Evolutionary conservation across 805 yeast genomes (phyloP), one percentile per base, ranked within the genome.

Genomic region (Nakazawaea ishiwadae): DNA sequence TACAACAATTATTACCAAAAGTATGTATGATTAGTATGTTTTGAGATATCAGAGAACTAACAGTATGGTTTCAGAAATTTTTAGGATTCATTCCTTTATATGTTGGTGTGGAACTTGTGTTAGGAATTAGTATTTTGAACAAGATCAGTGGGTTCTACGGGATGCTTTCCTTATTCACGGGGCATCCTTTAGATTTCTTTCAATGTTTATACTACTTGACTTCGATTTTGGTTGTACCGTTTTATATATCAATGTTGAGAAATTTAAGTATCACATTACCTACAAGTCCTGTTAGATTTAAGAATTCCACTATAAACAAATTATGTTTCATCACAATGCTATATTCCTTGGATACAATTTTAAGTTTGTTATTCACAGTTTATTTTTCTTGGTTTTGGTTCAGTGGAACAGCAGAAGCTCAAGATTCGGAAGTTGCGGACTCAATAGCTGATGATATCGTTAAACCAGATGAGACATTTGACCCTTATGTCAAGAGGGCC

Each of bases 91-190:
- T 87, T 4, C 96, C 98, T 4, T 71, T 91, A 19, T 87, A 84
- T 55, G 70, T 84, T 18, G 98, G 97, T 11, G 95, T 89, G 18
- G 98, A 91, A 59, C 59, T 87, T 2, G 76, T 84, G 16, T 68
- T 89, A 4, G 82, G 86, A 1, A 68, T 85, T 28, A 84, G 90
- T 12, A 73, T 89, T 28, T 70, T 90, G 48, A 91, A 91, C 66
- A 90, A 90, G 58, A 86, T 90, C 50, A 80, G 95, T 44, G 96
- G 98, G 8, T 68, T 80, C 16, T 91, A 83, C 60, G 99, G 97
- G 21, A 66, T 91, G 27, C 65, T 89, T 17, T 89, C 97, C 1
- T 59, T 91, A 19, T 74, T 91, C 54, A 90, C 97, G 0, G 93
- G 96, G 1, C 96, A 90, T 55, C 93, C 93, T 2, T 69, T 90